Percentiles rank a stretch among this genome's conserved stretches.
These are phyloP conservation scores for Verticillium klebahnii DNA, from an alignment of 2,329 filamentous ascomycete genomes.

Conservation along the genomic window DNA sequence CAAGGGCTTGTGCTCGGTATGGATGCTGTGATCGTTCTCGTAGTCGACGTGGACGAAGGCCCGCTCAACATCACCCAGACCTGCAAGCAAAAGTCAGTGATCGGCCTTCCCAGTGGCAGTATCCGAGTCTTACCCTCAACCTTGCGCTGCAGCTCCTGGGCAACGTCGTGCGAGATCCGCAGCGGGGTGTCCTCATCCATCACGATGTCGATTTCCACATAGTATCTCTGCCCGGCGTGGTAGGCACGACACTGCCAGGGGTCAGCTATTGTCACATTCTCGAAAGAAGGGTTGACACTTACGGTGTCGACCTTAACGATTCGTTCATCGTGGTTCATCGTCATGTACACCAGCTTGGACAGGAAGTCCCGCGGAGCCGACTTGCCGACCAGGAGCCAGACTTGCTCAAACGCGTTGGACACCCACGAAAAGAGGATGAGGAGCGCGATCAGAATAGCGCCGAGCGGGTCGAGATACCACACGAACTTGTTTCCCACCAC, in stretches of 20 bases:
- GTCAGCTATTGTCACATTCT: constrained; percentile 6
- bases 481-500: constrained; percentile 46
- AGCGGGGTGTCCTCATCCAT: constrained; percentile 52
- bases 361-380: constrained; percentile 53
- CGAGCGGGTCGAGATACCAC: constrained; percentile 59
- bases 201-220: constrained; percentile 59
- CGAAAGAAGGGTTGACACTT: constrained; percentile 9
- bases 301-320: constrained; percentile 55
- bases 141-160: constrained; percentile 55
- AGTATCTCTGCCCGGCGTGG: constrained; percentile 56
- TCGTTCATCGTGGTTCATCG: constrained; percentile 47
- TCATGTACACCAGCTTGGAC: constrained; percentile 51
- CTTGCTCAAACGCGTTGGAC: constrained; percentile 56
- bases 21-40: constrained; percentile 33
- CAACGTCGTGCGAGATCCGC: constrained; percentile 55
- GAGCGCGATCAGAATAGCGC: constrained; percentile 55
- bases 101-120: not conserved
- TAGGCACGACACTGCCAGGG: constrained; percentile 46
- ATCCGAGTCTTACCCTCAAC: constrained; percentile 39
- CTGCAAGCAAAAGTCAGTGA: constrained; percentile 7
- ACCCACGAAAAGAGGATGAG: constrained; percentile 59
- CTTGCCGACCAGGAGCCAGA: constrained; percentile 58
- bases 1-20: constrained; percentile 38
- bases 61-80: constrained; percentile 33
- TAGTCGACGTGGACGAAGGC: constrained; percentile 43